A percentile compares a stretch with the other conserved stretches of the same genome.
Evolutionary conservation across 805 yeast species (phyloP).

Genomic region (Starmerella apis): DNA sequence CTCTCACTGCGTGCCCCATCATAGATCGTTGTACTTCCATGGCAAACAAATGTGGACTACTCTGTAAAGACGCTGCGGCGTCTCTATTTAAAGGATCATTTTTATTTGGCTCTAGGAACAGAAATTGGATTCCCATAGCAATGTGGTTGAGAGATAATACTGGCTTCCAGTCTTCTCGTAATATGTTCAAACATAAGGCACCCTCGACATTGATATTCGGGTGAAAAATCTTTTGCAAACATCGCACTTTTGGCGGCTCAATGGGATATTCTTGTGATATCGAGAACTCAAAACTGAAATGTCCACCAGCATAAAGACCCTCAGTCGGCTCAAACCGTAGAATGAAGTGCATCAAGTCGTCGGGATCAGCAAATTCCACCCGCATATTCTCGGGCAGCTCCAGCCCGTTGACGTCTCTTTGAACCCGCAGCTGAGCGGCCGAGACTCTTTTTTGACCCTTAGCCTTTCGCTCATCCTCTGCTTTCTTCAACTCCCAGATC

Average conservation of each 20-base stretch:
- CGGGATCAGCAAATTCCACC: conserved; percentile 42
- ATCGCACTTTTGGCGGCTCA: conserved; percentile 78
- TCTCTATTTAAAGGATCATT: conserved; percentile 85
- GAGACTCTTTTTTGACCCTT: conserved; percentile 32
- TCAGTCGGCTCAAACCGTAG: conserved; percentile 54
- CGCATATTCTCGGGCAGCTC: conserved; percentile 50
- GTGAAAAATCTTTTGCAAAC: conserved; percentile 67
- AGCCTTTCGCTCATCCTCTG: conserved; percentile 40
- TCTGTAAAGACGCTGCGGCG: conserved; percentile 55
- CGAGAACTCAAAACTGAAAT: conserved; percentile 55
- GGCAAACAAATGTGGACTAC: conserved; percentile 40
- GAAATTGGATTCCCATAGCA: conserved; percentile 71
- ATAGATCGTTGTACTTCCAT: conserved; percentile 51
- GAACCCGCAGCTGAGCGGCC: conserved; percentile 66
- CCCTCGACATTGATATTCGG: conserved; percentile 90
- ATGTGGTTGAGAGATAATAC: conserved; percentile 73
- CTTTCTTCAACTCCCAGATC: conserved; percentile 49
- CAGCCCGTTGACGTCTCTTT: conserved; percentile 61
- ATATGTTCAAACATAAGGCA: conserved; percentile 79
- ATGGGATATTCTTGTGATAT: conserved; percentile 74
- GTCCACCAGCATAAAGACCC: conserved; percentile 62
- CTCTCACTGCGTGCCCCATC: conserved; percentile 59
- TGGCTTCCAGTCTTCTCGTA: conserved; percentile 95
- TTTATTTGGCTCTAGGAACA: conserved; percentile 83
- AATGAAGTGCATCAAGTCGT: conserved; percentile 51